phyloP scores from a whole-genome alignment of 2,329 filamentous ascomycete species.

The Alternaria triticimaculans region DNA sequence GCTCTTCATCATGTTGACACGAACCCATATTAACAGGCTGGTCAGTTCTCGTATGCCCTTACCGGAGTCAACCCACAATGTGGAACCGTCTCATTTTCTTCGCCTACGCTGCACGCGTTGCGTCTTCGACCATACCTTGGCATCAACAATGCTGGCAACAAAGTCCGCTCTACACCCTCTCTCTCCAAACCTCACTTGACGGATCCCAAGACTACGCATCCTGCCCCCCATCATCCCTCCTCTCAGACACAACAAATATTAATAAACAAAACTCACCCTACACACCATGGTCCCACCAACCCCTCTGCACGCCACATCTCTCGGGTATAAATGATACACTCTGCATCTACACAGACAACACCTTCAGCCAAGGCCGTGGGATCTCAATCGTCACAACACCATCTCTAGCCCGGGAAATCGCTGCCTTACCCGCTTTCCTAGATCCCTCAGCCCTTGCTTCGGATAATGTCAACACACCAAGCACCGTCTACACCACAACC shows the following conservation, averaged over 20 bases:
- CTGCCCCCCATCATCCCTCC: background rate
- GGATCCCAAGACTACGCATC: slow-evolving; percentile 7
- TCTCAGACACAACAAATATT: too few species aligned
- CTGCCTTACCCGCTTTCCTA: slow-evolving; percentile 32
- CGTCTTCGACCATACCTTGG: slow-evolving; percentile 5
- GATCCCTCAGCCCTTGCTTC: slow-evolving; percentile 11
- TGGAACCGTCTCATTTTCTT: background rate
- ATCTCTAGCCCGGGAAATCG: slow-evolving; percentile 28
- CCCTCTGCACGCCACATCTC: slow-evolving; percentile 34
- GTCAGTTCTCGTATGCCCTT: rapidly evolving
- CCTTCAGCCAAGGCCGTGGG: slow-evolving; percentile 37
- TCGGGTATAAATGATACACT: slow-evolving; percentile 30
- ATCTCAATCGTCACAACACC: slow-evolving; percentile 47
- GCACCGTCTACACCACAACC: slow-evolving; percentile 25
- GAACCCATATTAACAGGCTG: background rate
- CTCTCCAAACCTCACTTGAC: slow-evolving; percentile 22
- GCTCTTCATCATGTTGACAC: background rate
- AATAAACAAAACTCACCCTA: background rate
- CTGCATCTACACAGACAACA: slow-evolving; percentile 39
- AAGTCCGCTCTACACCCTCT: slow-evolving; percentile 14
- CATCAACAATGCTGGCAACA: slow-evolving; percentile 38
- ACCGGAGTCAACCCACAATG: background rate
- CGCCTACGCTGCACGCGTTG: background rate
- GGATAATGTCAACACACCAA: slow-evolving; percentile 27
- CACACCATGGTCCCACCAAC: slow-evolving; percentile 35